A percentile compares a stretch with the other conserved stretches of the same genome.
Evolutionary conservation across 2,329 filamentous ascomycete species (phyloP).

Genomic region (Neurospora sp.): DNA sequence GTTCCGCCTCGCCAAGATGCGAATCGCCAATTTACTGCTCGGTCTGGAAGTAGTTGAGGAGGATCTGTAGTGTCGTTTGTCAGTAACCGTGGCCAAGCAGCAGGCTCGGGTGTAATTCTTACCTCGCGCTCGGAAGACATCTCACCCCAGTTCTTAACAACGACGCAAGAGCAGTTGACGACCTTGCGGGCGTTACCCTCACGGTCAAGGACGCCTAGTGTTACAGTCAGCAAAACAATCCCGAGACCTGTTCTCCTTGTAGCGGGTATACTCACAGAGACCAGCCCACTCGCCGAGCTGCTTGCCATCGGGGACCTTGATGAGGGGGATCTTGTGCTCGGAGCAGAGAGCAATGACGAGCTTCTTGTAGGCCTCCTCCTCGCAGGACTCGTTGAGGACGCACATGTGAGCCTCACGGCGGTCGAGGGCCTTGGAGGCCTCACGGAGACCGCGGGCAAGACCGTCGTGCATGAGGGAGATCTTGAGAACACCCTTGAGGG

Average conservation of each 20-base stretch:
- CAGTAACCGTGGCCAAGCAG: too few species aligned
- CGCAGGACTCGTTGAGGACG: constrained; percentile 98
- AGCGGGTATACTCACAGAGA: constrained; percentile 69
- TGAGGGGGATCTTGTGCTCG: constrained; percentile 99
- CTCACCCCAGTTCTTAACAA: constrained; percentile 99
- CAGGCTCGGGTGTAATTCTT: not conserved
- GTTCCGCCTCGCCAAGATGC: constrained; percentile 12
- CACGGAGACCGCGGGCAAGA: constrained; percentile 94
- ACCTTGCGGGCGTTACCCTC: constrained; percentile 99
- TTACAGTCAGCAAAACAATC: constrained; percentile 7
- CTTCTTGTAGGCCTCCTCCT: constrained; percentile 99
- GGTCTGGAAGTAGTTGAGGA: constrained; percentile 99
- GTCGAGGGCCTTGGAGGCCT: constrained; percentile 98
- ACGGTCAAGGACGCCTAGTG: constrained; percentile 86
- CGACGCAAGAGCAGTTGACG: constrained; percentile 99
- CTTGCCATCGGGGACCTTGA: constrained; percentile 99
- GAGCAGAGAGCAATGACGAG: constrained; percentile 96
- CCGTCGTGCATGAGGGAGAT: constrained; percentile 99
- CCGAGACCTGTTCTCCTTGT: too few species aligned
- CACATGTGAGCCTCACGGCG: constrained; percentile 99
- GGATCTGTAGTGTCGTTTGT: constrained; percentile 50
- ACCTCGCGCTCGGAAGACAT: constrained; percentile 82
- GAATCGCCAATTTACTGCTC: constrained; percentile 45
- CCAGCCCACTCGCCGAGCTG: constrained; percentile 99
- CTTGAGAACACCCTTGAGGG: constrained; percentile 97